These are phyloP conservation scores for Gilbertella persicaria DNA, from an alignment of 371 early-diverging fungal species.

Conservation along the genomic window DNA sequence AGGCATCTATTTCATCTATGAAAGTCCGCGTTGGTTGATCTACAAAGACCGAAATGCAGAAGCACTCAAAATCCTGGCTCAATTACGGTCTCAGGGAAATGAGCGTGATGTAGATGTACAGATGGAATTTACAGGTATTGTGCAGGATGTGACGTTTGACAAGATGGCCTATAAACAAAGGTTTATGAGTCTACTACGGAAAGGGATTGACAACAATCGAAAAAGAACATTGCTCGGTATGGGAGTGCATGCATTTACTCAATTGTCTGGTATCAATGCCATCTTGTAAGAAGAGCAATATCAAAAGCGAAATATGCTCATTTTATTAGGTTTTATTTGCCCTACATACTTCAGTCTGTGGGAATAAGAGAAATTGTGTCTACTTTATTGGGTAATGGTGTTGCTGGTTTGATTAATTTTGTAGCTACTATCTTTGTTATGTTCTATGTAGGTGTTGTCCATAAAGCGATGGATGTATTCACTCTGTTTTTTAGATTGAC, in stretches of 20 bases:
- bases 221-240: conserved; percentile 71
- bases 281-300: conserved; percentile 54
- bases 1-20: conserved; percentile 72
- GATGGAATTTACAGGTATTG: conserved; percentile 72
- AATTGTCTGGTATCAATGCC: conserved; percentile 78
- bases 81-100: conserved; percentile 49
- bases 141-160: conserved; percentile 73
- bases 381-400: conserved; percentile 63
- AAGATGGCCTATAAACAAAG: conserved; percentile 71
- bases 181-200: conserved; percentile 39
- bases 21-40: conserved; percentile 90
- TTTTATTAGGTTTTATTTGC: conserved; percentile 54
- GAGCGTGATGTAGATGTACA: conserved; percentile 22
- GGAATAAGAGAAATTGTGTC: conserved; percentile 56
- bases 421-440: conserved; percentile 72
- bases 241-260: conserved; percentile 71
- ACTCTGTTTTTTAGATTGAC: conserved; percentile 48
- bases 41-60: conserved; percentile 66
- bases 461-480: too few relatives aligned
- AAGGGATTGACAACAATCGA: conserved; percentile 56
- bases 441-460: conserved; percentile 59
- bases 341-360: conserved; percentile 65
- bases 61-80: conserved; percentile 68
- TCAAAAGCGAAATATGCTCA: background rate
- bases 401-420: conserved; percentile 67